phyloP scores from a whole-genome alignment of 441 rosid genomes.

The Arabidopsis lyrata region DNA sequence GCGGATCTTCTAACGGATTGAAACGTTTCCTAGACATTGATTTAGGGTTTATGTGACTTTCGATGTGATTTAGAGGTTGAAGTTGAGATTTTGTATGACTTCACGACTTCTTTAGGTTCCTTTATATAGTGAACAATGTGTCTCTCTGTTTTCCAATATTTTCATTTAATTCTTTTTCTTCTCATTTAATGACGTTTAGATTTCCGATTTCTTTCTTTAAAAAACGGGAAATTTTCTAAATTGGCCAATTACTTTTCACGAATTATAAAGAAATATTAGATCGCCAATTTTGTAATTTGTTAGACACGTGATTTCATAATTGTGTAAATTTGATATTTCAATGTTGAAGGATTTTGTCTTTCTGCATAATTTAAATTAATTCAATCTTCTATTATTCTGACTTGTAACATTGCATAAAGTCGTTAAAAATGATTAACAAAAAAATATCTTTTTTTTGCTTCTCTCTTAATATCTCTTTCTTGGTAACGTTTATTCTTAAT shows the following conservation, averaged over 20 bases:
- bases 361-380: no score
- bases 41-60: constrained; percentile 19
- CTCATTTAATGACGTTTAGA: background rate
- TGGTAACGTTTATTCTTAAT: background rate
- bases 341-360: no score
- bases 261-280: background rate
- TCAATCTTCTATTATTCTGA: background rate
- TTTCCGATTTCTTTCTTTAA: background rate
- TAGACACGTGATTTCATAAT: no score
- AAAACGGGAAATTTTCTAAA: background rate
- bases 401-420: background rate
- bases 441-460: background rate
- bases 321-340: background rate
- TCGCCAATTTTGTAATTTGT: no score
- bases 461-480: background rate
- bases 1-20: constrained; percentile 46
- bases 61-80: background rate
- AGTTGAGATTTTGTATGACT: background rate
- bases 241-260: no score
- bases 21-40: constrained; percentile 18
- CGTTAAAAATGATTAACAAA: background rate
- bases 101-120: background rate
- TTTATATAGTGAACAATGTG: constrained; percentile 20
- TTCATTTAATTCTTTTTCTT: background rate
- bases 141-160: constrained; percentile 28